phyloP scores from a whole-genome alignment of 257 asterid genomes.

The Lantana camara region DNA sequence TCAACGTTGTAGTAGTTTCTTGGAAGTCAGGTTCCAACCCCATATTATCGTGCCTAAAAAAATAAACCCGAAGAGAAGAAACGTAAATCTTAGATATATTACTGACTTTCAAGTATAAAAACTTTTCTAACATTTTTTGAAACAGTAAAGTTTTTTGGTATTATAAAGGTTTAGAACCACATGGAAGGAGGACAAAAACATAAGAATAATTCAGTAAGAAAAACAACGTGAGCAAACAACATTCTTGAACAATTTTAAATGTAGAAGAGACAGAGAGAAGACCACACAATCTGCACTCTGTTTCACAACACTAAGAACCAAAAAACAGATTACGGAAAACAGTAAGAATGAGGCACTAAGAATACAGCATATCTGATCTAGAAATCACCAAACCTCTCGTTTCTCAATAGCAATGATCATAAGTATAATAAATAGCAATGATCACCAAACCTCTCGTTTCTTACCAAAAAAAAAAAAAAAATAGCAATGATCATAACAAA shows the following conservation, averaged over 20 bases:
- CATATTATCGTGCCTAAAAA: background rate
- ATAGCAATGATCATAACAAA: background rate
- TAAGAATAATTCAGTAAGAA: background rate
- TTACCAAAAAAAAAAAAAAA: too few relatives aligned
- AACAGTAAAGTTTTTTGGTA: background rate
- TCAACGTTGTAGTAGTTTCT: conserved; percentile 11
- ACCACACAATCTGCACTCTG: too few relatives aligned
- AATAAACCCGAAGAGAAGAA: background rate
- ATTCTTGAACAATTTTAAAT: background rate
- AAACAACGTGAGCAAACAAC: too few relatives aligned
- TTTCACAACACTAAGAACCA: too few relatives aligned
- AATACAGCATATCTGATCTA: background rate
- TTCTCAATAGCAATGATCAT: background rate
- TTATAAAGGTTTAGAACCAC: background rate
- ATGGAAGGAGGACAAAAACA: background rate
- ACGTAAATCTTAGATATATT: background rate
- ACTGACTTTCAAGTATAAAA: too few relatives aligned
- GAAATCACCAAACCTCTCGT: background rate
- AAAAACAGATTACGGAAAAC: too few relatives aligned
- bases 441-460: too few relatives aligned
- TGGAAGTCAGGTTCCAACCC: background rate
- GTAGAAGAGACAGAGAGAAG: background rate
- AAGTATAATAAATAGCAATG: too few relatives aligned
- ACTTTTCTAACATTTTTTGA: too few relatives aligned
- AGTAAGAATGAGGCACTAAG: too few relatives aligned